phyloP scores from a whole-genome alignment of 768 basidiomycete species.

The Pleurotus ostreatus region DNA sequence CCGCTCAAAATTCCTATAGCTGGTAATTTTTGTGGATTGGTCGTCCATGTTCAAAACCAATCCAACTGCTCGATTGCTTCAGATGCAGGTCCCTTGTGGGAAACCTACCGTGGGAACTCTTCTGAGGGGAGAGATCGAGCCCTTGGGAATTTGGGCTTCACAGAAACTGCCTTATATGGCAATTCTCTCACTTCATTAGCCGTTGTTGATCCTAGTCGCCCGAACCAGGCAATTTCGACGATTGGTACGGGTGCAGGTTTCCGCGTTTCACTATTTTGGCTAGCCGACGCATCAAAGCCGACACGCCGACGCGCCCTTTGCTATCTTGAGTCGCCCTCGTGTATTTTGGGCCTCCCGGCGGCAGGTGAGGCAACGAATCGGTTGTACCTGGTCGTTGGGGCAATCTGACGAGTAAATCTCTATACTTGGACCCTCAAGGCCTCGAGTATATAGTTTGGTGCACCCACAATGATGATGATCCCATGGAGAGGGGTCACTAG shows the following conservation, averaged over 20 bases:
- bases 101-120: slow-evolving; percentile 5
- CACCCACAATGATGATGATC: slow-evolving; percentile 4
- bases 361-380: background rate
- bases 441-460: background rate
- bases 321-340: background rate
- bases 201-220: slow-evolving; percentile 5
- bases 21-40: slow-evolving; percentile 5
- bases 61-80: slow-evolving; percentile 8
- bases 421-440: slow-evolving; percentile 4
- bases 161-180: slow-evolving; percentile 4
- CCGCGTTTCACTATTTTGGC: background rate
- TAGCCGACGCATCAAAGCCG: background rate
- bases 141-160: background rate
- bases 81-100: slow-evolving; percentile 10
- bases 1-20: slow-evolving; percentile 7
- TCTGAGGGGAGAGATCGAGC: background rate
- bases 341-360: background rate
- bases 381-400: background rate
- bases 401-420: background rate
- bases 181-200: background rate
- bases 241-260: slow-evolving; percentile 8
- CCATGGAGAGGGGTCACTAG: background rate
- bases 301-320: background rate
- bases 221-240: slow-evolving; percentile 6
- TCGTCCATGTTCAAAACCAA: slow-evolving; percentile 7